phyloP scores from a whole-genome alignment of 768 basidiomycete species.

The Auricularia cornea region DNA sequence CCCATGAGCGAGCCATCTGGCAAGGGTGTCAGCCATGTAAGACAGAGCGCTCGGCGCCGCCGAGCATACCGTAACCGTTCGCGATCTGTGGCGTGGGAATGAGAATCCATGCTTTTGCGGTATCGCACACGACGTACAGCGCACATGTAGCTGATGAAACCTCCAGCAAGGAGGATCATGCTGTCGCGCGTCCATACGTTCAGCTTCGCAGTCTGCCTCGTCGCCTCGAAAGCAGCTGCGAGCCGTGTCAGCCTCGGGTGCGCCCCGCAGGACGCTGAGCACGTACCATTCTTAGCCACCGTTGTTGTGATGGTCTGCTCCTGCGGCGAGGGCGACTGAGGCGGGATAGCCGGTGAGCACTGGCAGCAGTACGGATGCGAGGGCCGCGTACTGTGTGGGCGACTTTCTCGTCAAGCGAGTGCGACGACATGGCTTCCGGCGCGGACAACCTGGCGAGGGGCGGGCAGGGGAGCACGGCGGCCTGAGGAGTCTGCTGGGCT shows the following conservation, averaged over 20 bases:
- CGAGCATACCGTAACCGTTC: not conserved
- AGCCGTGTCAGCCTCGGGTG: not conserved
- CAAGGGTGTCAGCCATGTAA: not conserved
- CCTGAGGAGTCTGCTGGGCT: not conserved
- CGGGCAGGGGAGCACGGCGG: not conserved
- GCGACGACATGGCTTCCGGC: not conserved
- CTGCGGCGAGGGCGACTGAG: not conserved
- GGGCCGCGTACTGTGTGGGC: not conserved
- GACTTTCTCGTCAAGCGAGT: not conserved
- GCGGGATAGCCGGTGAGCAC: not conserved
- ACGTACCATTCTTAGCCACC: not conserved
- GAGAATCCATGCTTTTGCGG: not conserved
- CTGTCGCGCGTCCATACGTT: not conserved
- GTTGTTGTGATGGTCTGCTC: not conserved
- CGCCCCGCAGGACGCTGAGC: not conserved
- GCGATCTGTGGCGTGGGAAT: not conserved
- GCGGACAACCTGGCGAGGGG: not conserved
- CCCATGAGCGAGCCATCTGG: conserved; percentile 1
- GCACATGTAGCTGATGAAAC: not conserved
- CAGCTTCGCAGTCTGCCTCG: not conserved
- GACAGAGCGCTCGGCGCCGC: not conserved
- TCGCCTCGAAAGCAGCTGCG: not conserved
- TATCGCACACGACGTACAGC: not conserved
- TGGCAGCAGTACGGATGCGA: not conserved
- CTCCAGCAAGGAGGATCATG: not conserved